Percentiles rank a stretch among this genome's conserved stretches.
Evolutionary conservation across 371 early-diverging fungal genomes (phyloP).

Genomic region (Choanephora cucurbitarum): DNA sequence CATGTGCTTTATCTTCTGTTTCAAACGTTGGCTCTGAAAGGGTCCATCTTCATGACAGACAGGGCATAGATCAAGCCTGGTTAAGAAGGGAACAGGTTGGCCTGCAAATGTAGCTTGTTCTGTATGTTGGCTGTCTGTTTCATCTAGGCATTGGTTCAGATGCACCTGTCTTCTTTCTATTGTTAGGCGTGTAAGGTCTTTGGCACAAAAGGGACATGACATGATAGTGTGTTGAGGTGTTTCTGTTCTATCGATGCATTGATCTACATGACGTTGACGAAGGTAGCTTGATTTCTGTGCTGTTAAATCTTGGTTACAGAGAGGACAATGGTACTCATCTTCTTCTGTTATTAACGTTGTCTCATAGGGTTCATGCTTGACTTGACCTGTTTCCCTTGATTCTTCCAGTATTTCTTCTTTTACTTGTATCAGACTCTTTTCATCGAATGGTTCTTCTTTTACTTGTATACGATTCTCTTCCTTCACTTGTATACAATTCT

Average conservation of each 20-base stretch:
- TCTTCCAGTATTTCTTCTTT: too few relatives aligned
- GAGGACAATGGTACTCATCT: slow-evolving; percentile 28
- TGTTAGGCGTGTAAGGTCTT: slow-evolving; percentile 21
- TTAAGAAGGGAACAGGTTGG: slow-evolving; percentile 19
- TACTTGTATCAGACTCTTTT: too few relatives aligned
- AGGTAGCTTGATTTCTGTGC: slow-evolving; percentile 20
- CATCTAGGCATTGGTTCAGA: slow-evolving; percentile 36
- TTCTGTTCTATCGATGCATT: slow-evolving; percentile 22
- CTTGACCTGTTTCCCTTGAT: not conserved
- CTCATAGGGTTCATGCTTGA: not conserved
- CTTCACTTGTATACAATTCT: too few relatives aligned
- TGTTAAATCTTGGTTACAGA: slow-evolving; percentile 27
- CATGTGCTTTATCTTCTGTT: slow-evolving; percentile 23
- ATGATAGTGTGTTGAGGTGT: too few relatives aligned
- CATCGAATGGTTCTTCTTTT: too few relatives aligned
- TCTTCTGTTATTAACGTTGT: not conserved
- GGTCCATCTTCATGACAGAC: slow-evolving; percentile 27
- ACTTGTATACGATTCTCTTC: too few relatives aligned
- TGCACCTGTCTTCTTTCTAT: slow-evolving; percentile 23
- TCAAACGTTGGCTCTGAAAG: slow-evolving; percentile 12
- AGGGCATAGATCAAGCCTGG: slow-evolving; percentile 30
- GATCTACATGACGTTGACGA: slow-evolving; percentile 37
- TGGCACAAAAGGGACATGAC: slow-evolving; percentile 44
- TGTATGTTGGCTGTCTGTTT: slow-evolving; percentile 1
- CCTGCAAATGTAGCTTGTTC: slow-evolving; percentile 23